Evolutionary conservation across 495 filamentous ascomycete genomes (phyloP).

Genomic region (Aspergillus nidulans): DNA sequence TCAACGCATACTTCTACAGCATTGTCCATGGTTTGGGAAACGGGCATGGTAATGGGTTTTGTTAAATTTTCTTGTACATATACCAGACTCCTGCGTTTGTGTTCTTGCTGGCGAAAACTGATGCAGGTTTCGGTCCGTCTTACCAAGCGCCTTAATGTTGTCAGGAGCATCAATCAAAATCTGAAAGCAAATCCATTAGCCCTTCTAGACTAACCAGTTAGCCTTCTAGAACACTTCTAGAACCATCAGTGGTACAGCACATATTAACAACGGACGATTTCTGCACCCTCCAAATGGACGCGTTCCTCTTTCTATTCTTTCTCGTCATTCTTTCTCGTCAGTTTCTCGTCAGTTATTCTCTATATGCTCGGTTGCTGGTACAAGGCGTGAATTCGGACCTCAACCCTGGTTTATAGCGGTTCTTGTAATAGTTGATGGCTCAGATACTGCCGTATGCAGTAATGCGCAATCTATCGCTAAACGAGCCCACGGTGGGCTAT

Average conservation of each 20-base stretch:
- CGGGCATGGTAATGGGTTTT: constrained; percentile 45
- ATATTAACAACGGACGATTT: no score
- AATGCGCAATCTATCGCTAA: neutral
- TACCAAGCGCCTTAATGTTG: constrained; percentile 32
- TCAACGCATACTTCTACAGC: constrained; percentile 43
- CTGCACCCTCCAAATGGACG: no score
- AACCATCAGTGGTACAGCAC: no score
- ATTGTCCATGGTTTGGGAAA: constrained; percentile 44
- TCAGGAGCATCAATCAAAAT: constrained; percentile 14
- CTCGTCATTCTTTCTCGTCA: no score
- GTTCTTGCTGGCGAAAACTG: constrained; percentile 29
- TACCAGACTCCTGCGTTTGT: constrained; percentile 40
- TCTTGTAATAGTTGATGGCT: neutral
- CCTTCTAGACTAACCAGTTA: no score
- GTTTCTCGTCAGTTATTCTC: neutral
- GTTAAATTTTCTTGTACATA: constrained; percentile 42
- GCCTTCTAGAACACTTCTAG: no score
- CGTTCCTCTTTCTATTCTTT: no score
- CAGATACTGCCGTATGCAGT: neutral
- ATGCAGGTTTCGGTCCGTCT: constrained; percentile 23
- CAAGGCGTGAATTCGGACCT: neutral
- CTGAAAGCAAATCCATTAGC: neutral
- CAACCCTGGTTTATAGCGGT: neutral
- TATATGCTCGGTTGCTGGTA: neutral
- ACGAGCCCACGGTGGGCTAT: neutral